These are phyloP conservation scores for Trypanosoma avium DNA, from an alignment of 208 protist species.

Conservation along the genomic window DNA sequence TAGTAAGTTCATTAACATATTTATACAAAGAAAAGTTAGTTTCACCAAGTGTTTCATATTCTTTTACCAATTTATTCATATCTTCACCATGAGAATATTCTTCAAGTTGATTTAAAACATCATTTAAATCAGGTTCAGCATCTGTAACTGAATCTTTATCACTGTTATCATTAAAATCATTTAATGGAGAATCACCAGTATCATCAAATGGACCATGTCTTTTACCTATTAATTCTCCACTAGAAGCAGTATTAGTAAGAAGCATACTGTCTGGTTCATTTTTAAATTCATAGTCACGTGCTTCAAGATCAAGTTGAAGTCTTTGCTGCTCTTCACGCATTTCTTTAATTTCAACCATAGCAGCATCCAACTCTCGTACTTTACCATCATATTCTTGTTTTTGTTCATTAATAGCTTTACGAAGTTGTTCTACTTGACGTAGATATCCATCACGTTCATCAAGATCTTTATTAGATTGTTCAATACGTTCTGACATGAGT, in stretches of 20 bases:
- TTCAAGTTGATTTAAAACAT: constrained; percentile 80
- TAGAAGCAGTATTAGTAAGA: background rate
- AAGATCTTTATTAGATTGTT: constrained; percentile 94
- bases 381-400: constrained; percentile 76
- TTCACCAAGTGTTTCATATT: constrained; percentile 91
- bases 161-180: constrained; percentile 34
- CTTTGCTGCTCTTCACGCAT: constrained; percentile 86
- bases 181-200: background rate
- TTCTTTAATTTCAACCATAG: constrained; percentile 87
- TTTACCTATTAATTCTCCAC: background rate
- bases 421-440: constrained; percentile 82
- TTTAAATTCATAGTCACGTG: constrained; percentile 80
- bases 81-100: constrained; percentile 81
- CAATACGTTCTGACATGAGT: constrained; percentile 94
- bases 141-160: constrained; percentile 20
- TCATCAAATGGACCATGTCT: constrained; percentile 21
- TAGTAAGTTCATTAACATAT: constrained; percentile 95
- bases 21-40: constrained; percentile 97
- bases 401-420: constrained; percentile 73
- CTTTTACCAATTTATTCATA: constrained; percentile 77
- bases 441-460: constrained; percentile 93
- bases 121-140: constrained; percentile 46
- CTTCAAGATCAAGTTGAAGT: constrained; percentile 82
- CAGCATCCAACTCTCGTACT: constrained; percentile 71
- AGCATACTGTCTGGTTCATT: constrained; percentile 35